Percentiles rank a stretch among this genome's conserved stretches.
Conservation (phyloP, 2,329 filamentous ascomycete genomes). For the Colletotrichum abscissum region DNA sequence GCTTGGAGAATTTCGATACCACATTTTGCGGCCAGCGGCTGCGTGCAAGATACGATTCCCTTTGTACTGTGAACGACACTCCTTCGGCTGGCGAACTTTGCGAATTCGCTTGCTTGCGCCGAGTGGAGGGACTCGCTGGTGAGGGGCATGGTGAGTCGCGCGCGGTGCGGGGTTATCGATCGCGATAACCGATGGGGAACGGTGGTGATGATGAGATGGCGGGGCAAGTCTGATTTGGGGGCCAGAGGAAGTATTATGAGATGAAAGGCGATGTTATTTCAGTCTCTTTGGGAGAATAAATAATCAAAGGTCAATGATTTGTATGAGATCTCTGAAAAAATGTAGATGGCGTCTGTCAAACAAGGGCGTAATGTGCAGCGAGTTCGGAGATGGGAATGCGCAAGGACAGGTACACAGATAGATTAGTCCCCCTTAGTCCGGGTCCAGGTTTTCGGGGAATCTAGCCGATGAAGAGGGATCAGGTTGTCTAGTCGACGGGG, state of each 20-base stretch:
- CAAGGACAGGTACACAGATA: not conserved
- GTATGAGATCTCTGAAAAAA: not conserved
- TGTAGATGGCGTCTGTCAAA: not conserved
- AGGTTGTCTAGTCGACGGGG: not conserved
- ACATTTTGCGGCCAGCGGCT: constrained; percentile 89
- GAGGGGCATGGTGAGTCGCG: constrained; percentile 55
- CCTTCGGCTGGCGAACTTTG: constrained; percentile 80
- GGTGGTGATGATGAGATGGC: not conserved
- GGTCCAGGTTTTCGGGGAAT: not conserved
- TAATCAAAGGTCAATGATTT: not conserved
- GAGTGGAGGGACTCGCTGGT: constrained; percentile 59
- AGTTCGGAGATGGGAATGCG: constrained; percentile 1
- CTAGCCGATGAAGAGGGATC: not conserved
- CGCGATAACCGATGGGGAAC: not conserved
- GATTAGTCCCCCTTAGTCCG: not conserved
- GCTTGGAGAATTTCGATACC: constrained; percentile 86
- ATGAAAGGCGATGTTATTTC: not conserved
- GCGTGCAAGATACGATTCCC: constrained; percentile 90
- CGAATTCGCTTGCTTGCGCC: constrained; percentile 61
- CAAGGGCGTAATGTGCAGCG: not conserved
- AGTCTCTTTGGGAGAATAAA: not conserved
- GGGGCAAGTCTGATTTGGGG: not conserved
- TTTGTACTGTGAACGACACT: constrained; percentile 95
- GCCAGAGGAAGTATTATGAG: not conserved
- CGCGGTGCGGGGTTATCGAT: constrained; percentile 25